Evolutionary conservation across 306 rosid species (phyloP).

Genomic region (Pyrus pyrifolia): DNA sequence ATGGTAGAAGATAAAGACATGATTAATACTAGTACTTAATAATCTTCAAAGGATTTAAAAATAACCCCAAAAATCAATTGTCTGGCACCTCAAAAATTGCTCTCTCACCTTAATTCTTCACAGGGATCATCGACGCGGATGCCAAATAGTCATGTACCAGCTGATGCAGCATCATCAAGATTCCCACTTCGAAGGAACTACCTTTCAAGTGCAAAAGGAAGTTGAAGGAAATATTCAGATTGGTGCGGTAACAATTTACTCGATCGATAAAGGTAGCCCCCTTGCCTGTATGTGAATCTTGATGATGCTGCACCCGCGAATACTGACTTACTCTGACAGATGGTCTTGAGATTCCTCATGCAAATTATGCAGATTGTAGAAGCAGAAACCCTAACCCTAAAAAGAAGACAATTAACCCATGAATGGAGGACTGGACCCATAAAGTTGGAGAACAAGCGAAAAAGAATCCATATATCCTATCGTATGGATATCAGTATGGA

Average conservation of each 20-base stretch:
- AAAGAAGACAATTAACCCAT: slow-evolving; percentile 3
- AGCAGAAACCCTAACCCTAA: slow-evolving; percentile 31
- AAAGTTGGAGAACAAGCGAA: not conserved
- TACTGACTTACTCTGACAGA: slow-evolving; percentile 16
- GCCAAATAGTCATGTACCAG: slow-evolving; percentile 41
- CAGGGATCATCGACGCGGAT: not conserved
- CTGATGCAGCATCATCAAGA: slow-evolving; percentile 96
- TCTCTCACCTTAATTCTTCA: not conserved
- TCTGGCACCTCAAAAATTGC: not conserved
- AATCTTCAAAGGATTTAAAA: not conserved
- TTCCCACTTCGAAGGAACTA: slow-evolving; percentile 34
- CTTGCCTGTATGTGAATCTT: slow-evolving; percentile 48
- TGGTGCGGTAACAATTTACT: not conserved
- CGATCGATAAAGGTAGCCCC: slow-evolving; percentile 2
- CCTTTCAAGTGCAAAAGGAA: not conserved
- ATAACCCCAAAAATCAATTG: not conserved
- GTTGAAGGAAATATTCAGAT: not conserved
- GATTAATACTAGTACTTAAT: not conserved
- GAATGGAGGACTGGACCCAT: not conserved
- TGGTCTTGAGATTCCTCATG: slow-evolving; percentile 8
- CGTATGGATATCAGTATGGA: not conserved
- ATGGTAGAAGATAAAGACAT: not conserved
- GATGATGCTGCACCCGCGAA: slow-evolving; percentile 47
- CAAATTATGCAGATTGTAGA: not conserved
- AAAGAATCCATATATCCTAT: not conserved